Evolutionary conservation across 2,329 filamentous ascomycete species (phyloP), one percentile per base, ranked within the genome.

Genomic region (Fusarium proliferatum): DNA sequence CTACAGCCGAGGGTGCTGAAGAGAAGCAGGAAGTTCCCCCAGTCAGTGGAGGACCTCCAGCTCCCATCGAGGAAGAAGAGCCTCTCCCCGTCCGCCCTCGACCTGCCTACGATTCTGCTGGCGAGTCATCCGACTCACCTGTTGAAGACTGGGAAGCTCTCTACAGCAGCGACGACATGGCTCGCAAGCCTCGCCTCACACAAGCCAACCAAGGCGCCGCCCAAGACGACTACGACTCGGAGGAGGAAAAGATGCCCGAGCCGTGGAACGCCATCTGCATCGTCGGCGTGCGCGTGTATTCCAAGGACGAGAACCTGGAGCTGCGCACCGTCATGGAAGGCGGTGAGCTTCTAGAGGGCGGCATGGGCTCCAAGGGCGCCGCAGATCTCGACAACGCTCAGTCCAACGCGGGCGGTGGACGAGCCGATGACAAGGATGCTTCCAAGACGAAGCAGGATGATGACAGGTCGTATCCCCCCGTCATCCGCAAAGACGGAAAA

Each of bases 181-280:
- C 85, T 0, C 85, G 86, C 62, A 88, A 88, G 78, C 87, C 86
- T 9, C 84, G 85, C 21, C 77, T 83, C 46, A 78, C 81, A 5
- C 80, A 82, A 42, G 81, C 83, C 13, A 76, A 82, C 3, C 79
- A 82, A 1, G 74, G 82, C 1, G 72, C 79, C 2, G 74, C 77
- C 6, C 77, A 78, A 9, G 82, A 84, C 11, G 81, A 84, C 5
- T 87, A 88, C 42, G 86, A 88, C 26, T 86, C 85, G 0, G 87
- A 89, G n/a, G 88, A 90, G 64, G 88, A 91, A 75, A 88, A 86
- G 67, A 82, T 85, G 75, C 80, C 86, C 1, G 86, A 88, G 30
- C 87, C 88, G 3, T 92, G 90, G 90, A 91, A 91, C 77, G 89
- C 90, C 8, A 85, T 91, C 51, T 88, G 86, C 59, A 87, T 91